These are phyloP conservation scores for Tranzscheliella williamsii DNA, from an alignment of 1,284 basidiomycete genomes.

Conservation along the genomic window DNA sequence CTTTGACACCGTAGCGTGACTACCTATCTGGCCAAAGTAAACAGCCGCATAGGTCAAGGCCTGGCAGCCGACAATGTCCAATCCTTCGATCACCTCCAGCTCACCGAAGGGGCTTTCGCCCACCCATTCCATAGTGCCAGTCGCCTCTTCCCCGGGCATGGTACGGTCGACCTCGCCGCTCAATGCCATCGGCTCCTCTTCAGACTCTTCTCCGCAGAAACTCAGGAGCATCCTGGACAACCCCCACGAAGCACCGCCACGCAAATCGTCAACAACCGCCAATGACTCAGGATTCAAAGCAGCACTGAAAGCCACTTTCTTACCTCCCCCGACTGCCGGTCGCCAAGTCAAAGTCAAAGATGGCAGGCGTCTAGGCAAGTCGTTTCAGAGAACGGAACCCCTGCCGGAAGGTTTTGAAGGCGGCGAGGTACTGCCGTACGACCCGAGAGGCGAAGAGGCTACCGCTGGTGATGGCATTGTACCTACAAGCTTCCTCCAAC, in stretches of 20 bases:
- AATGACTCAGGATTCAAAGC: conserved; percentile 24
- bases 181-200: conserved; percentile 1
- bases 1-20: no score
- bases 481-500: conserved; percentile 6
- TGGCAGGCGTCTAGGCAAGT: conserved; percentile 43
- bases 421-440: conserved; percentile 41
- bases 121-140: background rate
- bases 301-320: conserved; percentile 46
- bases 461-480: conserved; percentile 43
- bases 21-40: no score
- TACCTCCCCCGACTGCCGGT: conserved; percentile 39
- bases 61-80: no score
- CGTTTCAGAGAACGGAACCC: conserved; percentile 37
- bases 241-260: conserved; percentile 31
- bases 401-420: conserved; percentile 32
- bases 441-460: conserved; percentile 45
- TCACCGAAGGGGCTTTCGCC: background rate
- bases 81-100: no score
- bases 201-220: conserved; percentile 8
- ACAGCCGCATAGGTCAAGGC: no score
- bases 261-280: conserved; percentile 11
- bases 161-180: conserved; percentile 10
- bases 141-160: conserved; percentile 13
- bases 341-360: conserved; percentile 36
- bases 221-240: conserved; percentile 44